Evolutionary conservation across 2,329 filamentous ascomycete genomes (phyloP).

Genomic region (Colletotrichum orbiculare): DNA sequence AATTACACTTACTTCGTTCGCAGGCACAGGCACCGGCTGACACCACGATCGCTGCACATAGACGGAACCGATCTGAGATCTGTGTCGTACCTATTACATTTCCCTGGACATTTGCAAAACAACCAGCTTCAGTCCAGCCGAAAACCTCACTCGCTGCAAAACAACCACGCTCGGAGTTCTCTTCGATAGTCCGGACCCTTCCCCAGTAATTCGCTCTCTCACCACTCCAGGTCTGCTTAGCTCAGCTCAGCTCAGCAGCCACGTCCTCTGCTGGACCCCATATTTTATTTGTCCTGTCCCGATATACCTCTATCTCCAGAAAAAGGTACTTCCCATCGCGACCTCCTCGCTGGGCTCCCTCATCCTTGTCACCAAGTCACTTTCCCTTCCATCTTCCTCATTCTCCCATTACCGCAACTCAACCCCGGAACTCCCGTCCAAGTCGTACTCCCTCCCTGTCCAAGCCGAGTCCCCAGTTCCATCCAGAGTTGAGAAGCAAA

Average conservation of each 20-base stretch:
- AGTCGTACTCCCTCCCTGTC: conserved; percentile 6
- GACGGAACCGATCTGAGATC: too few relatives aligned
- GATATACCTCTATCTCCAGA: conserved; percentile 33
- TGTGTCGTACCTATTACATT: neutral
- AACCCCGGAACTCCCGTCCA: conserved; percentile 32
- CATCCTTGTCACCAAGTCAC: conserved; percentile 15
- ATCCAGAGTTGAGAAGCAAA: conserved; percentile 1
- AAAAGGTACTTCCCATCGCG: conserved; percentile 28
- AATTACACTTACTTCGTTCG: too few relatives aligned
- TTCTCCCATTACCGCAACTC: conserved; percentile 11
- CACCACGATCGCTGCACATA: too few relatives aligned
- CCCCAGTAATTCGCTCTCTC: too few relatives aligned
- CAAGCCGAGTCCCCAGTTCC: conserved; percentile 4
- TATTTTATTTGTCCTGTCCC: conserved; percentile 16
- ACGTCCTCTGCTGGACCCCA: conserved; percentile 1
- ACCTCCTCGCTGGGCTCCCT: conserved; percentile 17
- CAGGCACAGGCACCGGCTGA: too few relatives aligned
- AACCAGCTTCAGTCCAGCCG: too few relatives aligned
- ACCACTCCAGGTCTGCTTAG: neutral
- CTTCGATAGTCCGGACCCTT: too few relatives aligned
- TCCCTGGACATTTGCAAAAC: too few relatives aligned
- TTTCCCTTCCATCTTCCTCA: conserved; percentile 9
- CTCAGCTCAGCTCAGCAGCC: neutral
- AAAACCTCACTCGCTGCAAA: too few relatives aligned
- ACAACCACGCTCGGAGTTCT: too few relatives aligned